Conservation (phyloP, 1,139 yeast species). For the Pichia cactophila region DNA sequence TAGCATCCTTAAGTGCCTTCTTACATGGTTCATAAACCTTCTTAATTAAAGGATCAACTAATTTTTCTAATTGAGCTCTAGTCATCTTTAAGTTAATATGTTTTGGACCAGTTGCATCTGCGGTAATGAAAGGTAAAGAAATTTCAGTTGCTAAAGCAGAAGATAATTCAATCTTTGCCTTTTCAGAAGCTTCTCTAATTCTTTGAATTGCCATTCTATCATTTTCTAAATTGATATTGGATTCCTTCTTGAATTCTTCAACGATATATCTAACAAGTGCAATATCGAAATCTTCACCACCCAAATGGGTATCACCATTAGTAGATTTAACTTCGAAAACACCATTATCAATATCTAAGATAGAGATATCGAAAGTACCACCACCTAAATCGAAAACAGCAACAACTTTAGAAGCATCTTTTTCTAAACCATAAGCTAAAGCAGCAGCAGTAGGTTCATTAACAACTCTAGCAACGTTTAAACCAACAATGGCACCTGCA, state of each 20-base stretch:
- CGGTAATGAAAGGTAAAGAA: constrained; percentile 95
- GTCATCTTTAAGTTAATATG: constrained; percentile 91
- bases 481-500: constrained; percentile 96
- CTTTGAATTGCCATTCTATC: constrained; percentile 99
- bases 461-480: constrained; percentile 92
- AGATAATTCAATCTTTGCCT: constrained; percentile 97
- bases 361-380: constrained; percentile 83
- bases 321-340: constrained; percentile 85
- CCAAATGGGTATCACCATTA: constrained; percentile 85
- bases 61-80: constrained; percentile 86
- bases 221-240: constrained; percentile 77
- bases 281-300: constrained; percentile 83
- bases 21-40: constrained; percentile 95
- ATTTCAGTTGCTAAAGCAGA: constrained; percentile 90
- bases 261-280: constrained; percentile 87
- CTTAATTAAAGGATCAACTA: constrained; percentile 88
- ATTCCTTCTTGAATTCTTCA: constrained; percentile 86
- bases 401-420: constrained; percentile 65
- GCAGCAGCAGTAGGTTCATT: constrained; percentile 99
- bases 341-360: constrained; percentile 80
- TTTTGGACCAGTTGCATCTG: constrained; percentile 95
- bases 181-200: constrained; percentile 99
- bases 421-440: constrained; percentile 92
- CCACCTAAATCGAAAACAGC: constrained; percentile 88
- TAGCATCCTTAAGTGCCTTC: constrained; percentile 97